Evolutionary conservation across 352 stramenopile species (phyloP), one percentile per base, ranked within the genome.

Genomic region (Blastocystis sp.): DNA sequence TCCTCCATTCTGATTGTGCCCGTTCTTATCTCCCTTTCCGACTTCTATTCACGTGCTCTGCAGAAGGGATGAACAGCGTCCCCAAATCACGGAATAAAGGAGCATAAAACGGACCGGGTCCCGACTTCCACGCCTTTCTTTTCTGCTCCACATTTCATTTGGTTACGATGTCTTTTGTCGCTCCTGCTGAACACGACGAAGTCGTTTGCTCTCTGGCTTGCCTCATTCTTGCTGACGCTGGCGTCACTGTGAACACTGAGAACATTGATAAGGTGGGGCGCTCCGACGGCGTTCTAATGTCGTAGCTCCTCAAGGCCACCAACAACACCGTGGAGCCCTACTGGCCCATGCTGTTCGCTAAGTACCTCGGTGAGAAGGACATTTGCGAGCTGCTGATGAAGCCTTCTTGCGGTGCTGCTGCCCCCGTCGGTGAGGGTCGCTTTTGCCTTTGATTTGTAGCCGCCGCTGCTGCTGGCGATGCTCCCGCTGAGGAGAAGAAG

Each of bases 341-440:
- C 89, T 95, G 94, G 91, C 93, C 93, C 71, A 95, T 94, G 76
- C 94, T 96, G 71, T 95, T 95, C 84, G 89, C 93, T 52, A 94
- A 94, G 89, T 95, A 92, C 90, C 89, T 95, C 45, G 48, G 74
- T n/a, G 90, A 90, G 57, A 91, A 93, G 62, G 93, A 94, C 89
- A 92, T 94, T 82, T 91, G 91, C 57, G 76, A 94, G 81, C 89
- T 95, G 38, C 94, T 95, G 77, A 89, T 92, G 60, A 68, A 84
- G 59, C 74, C 74, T 24, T 59, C 19, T 24, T 68, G 59, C 57
- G 59, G 59, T 45, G 74, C 74, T 68, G 91, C 92, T 77, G 93
- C 91, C 69, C 92, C 91, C 10, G 92, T 62, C 24, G 91, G 42
- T 91, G 89, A 24, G 59, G 77, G 11, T 4, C 3, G 38, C 11